A percentile compares a stretch with the other conserved stretches of the same genome.
Conservation (phyloP, 768 basidiomycete genomes). For the Leccinum uliginosum region DNA sequence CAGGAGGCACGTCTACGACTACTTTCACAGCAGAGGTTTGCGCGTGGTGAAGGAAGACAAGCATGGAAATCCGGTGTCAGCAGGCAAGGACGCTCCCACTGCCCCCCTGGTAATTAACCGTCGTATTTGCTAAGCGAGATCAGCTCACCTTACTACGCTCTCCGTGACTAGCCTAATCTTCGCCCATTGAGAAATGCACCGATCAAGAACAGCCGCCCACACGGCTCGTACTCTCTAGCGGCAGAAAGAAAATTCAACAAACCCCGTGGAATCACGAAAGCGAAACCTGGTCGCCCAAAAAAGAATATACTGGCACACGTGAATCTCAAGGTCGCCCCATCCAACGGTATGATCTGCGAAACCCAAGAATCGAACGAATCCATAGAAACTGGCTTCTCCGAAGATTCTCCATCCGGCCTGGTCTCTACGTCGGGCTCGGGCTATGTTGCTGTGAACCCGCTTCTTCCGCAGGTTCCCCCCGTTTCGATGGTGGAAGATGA, state of each 20-base stretch:
- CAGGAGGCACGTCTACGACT: conserved; percentile 73
- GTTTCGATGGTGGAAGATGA: conserved; percentile 4
- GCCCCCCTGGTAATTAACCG: conserved; percentile 19
- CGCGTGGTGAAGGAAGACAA: conserved; percentile 65
- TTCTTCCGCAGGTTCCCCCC: conserved; percentile 10
- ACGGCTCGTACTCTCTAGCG: conserved; percentile 14
- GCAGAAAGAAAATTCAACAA: conserved; percentile 16
- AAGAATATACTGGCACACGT: conserved; percentile 9
- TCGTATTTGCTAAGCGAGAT: conserved; percentile 1
- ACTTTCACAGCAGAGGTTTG: conserved; percentile 62
- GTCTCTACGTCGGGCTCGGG: conserved; percentile 1
- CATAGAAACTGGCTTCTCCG: conserved; percentile 3
- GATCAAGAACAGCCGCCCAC: conserved; percentile 15
- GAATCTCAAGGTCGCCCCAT: conserved; percentile 6
- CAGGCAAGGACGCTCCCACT: conserved; percentile 16
- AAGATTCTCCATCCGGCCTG: conserved; percentile 5
- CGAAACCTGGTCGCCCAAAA: conserved; percentile 29
- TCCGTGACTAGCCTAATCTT: conserved; percentile 25
- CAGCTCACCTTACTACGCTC: conserved; percentile 6
- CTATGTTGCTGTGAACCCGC: conserved; percentile 27
- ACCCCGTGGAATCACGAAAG: conserved; percentile 28
- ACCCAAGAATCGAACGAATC: conserved; percentile 8
- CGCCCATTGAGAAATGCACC: conserved; percentile 28
- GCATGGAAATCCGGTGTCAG: conserved; percentile 43
- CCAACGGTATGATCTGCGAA: conserved; percentile 2